These are phyloP conservation scores for Agrostemma githago DNA, from an alignment of 148 eudicot genomes.

Conservation along the genomic window DNA sequence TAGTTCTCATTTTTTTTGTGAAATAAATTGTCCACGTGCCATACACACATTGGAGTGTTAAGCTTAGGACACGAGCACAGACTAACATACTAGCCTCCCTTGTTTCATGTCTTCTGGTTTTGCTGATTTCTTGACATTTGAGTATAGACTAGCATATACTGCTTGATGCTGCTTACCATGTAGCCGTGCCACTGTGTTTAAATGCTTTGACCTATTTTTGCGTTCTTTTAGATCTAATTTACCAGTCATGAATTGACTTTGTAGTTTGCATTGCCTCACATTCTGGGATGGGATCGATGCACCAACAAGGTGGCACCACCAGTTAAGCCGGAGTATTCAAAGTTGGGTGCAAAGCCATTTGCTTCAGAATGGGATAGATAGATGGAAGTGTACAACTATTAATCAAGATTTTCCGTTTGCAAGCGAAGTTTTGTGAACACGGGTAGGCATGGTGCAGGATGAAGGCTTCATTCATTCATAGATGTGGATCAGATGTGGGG, in stretches of 20 bases:
- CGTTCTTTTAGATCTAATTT: neutral
- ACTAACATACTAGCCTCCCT: neutral
- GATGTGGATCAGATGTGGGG: neutral
- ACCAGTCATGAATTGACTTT: constrained; percentile 9
- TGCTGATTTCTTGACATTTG: neutral
- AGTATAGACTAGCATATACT: neutral
- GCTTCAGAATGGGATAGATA: constrained; percentile 33
- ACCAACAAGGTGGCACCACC: constrained; percentile 8
- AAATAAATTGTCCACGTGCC: neutral
- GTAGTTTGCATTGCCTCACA: constrained; percentile 36
- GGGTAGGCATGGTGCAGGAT: neutral
- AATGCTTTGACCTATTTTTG: neutral
- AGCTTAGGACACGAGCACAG: neutral
- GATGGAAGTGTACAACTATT: neutral
- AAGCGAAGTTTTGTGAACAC: neutral
- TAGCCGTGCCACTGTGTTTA: neutral
- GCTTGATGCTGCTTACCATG: neutral
- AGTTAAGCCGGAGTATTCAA: constrained; percentile 1
- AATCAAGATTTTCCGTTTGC: constrained; percentile 6
- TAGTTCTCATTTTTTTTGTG: neutral
- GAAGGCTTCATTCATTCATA: no score
- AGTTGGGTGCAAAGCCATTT: constrained; percentile 5
- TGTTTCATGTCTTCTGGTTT: neutral
- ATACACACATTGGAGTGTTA: neutral
- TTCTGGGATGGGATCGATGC: constrained; percentile 36